phyloP scores from a whole-genome alignment of 371 early-diverging fungal species.

The Globomyces sp. region DNA sequence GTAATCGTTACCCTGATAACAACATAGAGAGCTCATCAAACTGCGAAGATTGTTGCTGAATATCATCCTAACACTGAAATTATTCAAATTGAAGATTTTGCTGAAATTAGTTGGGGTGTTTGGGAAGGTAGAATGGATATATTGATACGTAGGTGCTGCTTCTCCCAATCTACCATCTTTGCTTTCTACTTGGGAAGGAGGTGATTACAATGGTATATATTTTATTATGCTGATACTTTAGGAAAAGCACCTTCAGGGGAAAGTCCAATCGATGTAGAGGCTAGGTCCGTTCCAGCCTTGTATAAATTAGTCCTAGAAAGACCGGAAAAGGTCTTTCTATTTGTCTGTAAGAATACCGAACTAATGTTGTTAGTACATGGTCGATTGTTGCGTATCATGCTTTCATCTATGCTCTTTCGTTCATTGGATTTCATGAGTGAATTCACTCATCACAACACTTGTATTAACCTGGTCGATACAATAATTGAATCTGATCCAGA shows the following conservation, averaged over 20 bases:
- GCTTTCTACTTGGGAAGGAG: slow-evolving; percentile 33
- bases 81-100: slow-evolving; percentile 30
- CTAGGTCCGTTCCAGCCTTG: slow-evolving; percentile 34
- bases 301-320: slow-evolving; percentile 29
- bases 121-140: slow-evolving; percentile 33
- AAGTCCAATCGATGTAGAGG: slow-evolving; percentile 39
- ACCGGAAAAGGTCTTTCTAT: slow-evolving; percentile 25
- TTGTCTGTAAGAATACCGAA: slow-evolving; percentile 26
- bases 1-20: slow-evolving; percentile 1
- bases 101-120: slow-evolving; percentile 48
- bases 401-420: slow-evolving; percentile 37
- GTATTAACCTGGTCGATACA: slow-evolving; percentile 43
- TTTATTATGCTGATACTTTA: slow-evolving; percentile 2
- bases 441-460: slow-evolving; percentile 41
- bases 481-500: slow-evolving; percentile 24
- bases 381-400: slow-evolving; percentile 44
- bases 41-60: slow-evolving; percentile 30
- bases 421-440: slow-evolving; percentile 35
- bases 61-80: slow-evolving; percentile 25
- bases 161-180: slow-evolving; percentile 22
- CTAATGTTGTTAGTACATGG: slow-evolving; percentile 34
- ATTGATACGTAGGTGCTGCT: background rate
- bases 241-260: slow-evolving; percentile 41
- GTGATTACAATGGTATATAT: slow-evolving; percentile 32
- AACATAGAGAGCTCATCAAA: slow-evolving; percentile 36